phyloP scores from a whole-genome alignment of 2,329 filamentous ascomycete species.

The Leptodontidium sp. region DNA sequence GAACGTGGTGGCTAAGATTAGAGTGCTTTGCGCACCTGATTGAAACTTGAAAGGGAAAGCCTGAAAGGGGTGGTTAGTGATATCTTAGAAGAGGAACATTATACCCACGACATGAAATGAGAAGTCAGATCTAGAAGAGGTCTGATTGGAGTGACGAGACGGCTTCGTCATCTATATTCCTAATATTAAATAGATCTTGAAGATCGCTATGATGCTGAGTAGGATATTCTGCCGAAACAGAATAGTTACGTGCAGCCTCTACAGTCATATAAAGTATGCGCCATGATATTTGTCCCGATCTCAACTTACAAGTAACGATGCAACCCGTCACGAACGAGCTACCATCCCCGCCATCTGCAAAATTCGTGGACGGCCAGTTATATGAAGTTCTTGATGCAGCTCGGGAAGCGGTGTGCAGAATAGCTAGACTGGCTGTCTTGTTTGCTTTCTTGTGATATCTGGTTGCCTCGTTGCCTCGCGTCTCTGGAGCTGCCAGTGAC shows the following conservation, averaged over 20 bases:
- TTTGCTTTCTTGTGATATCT: not conserved
- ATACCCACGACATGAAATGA: not conserved
- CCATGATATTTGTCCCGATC: not conserved
- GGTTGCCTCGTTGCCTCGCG: too few species aligned
- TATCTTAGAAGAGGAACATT: not conserved
- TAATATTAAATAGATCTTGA: not conserved
- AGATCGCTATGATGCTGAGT: constrained; percentile 5
- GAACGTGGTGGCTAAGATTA: constrained; percentile 72
- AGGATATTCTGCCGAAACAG: constrained; percentile 8
- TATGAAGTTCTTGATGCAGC: too few species aligned
- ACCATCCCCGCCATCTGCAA: not conserved
- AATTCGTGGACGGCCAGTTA: too few species aligned
- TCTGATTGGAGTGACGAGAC: constrained; percentile 8
- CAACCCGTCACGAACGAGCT: not conserved
- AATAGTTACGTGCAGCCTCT: not conserved
- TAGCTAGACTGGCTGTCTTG: too few species aligned
- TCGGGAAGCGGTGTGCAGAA: too few species aligned
- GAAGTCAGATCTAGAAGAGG: not conserved
- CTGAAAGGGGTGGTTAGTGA: not conserved
- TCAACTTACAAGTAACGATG: not conserved
- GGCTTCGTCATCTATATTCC: constrained; percentile 5
- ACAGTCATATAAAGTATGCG: not conserved
- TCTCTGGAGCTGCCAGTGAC: too few species aligned
- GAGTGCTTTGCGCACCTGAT: constrained; percentile 61
- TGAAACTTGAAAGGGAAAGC: constrained; percentile 31